Percentiles rank a stretch among this genome's conserved stretches.
Evolutionary conservation across 2,329 filamentous ascomycete genomes (phyloP).

Genomic region (Fusarium sp.): DNA sequence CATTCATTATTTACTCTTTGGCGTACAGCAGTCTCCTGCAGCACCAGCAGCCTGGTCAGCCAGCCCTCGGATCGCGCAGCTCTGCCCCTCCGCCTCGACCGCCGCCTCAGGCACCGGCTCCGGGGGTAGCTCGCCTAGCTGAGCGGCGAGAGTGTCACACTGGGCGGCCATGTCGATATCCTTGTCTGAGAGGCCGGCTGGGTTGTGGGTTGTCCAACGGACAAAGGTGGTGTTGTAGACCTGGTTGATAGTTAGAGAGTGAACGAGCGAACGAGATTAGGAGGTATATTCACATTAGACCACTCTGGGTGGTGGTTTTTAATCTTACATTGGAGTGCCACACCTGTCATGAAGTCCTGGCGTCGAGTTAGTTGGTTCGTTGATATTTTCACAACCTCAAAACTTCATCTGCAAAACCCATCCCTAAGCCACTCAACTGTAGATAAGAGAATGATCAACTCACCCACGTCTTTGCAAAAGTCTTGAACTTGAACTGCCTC

Average conservation of each 20-base stretch:
- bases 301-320: slow-evolving; percentile 81
- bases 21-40: slow-evolving; percentile 67
- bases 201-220: slow-evolving; percentile 79
- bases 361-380: slow-evolving; percentile 6
- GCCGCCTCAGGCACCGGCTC: slow-evolving; percentile 40
- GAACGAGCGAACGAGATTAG: not conserved
- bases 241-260: slow-evolving; percentile 51
- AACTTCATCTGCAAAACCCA: not conserved
- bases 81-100: slow-evolving; percentile 38
- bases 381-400: not conserved
- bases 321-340: slow-evolving; percentile 75
- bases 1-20: slow-evolving; percentile 47
- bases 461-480: slow-evolving; percentile 75
- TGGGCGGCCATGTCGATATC: slow-evolving; percentile 72
- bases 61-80: slow-evolving; percentile 56
- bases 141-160: slow-evolving; percentile 70
- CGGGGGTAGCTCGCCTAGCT: slow-evolving; percentile 66
- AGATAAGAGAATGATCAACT: slow-evolving; percentile 41
- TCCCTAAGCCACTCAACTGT: not conserved
- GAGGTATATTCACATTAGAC: slow-evolving; percentile 69
- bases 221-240: slow-evolving; percentile 78
- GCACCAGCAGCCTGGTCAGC: slow-evolving; percentile 59
- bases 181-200: slow-evolving; percentile 72
- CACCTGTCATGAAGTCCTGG: slow-evolving; percentile 81
- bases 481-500: slow-evolving; percentile 72